Evolutionary conservation across 2,329 filamentous ascomycete species (phyloP), one percentile per base, ranked within the genome.

Genomic region (Stachybotrys echinatus): DNA sequence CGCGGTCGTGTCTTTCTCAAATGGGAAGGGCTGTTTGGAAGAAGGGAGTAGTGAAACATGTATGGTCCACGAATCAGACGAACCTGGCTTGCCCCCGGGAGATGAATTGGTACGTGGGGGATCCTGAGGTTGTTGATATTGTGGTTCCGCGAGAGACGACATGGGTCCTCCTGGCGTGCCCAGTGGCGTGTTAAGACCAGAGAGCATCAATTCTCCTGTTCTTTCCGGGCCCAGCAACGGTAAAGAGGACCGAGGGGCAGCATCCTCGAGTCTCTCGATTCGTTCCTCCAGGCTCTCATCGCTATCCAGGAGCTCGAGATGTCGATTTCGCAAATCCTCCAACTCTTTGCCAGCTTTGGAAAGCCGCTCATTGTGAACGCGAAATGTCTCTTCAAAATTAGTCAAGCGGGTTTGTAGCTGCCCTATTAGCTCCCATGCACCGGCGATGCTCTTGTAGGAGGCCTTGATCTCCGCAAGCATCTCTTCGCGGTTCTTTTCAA

Each of bases 1-100:
- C 4, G 80, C 79, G 39, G 72, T 76, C 14, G 80, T 83, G 55
- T 83, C 79, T 58, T 80, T 80, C 62, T 83, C 80, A 59, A 83
- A 84, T 0, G 80, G 80, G 54, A 83, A 81, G 5, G 79, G 75
- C 50, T 78, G 74, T 31, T 72, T 72, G 12, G 69, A 70, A 44
- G 73, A 75, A 4, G 80, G 80, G 37, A 84, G 69, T 12, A 84
- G 71, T 3, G 80, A 83, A 34, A 84, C 70, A 56, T 83, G 80
- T 23, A 83, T 76, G 2, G 80, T 83, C 80, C 80, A 84, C 5
- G 71, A 65, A 48, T 65, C 68, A 18, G 67, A 61, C 42, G 55
- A 20, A 3, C 20, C 27, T 34, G 27, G 27, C 14, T 14, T 34
- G n/a, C n/a, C n/a, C n/a, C n/a, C n/a, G n/a, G n/a, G n/a, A n/a